phyloP scores from a whole-genome alignment of 345 rosid species.

The Raphanus sativus region DNA sequence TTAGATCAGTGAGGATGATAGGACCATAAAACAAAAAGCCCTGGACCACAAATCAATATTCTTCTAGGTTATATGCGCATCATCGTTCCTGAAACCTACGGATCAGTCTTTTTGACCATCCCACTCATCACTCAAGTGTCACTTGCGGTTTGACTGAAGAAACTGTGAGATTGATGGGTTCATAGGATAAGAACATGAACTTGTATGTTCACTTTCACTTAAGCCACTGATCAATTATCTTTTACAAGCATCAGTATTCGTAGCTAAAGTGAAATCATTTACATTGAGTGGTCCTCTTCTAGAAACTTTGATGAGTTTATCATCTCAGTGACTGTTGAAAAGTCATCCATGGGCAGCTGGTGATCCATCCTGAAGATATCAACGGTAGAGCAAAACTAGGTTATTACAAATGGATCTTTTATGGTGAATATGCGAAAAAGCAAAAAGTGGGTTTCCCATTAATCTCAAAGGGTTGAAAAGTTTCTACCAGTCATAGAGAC shows the following conservation, averaged over 20 bases:
- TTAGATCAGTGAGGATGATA: conserved; percentile 5
- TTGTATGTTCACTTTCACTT: background rate
- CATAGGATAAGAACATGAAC: background rate
- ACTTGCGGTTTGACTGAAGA: conserved; percentile 14
- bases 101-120: conserved; percentile 19
- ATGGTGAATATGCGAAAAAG: background rate
- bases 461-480: conserved; percentile 13
- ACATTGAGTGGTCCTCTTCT: conserved; percentile 22
- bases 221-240: background rate
- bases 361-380: background rate
- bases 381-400: background rate
- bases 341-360: background rate
- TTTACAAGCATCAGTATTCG: background rate
- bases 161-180: background rate
- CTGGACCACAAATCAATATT: conserved; percentile 3
- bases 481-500: conserved; percentile 13
- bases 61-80: background rate
- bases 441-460: background rate
- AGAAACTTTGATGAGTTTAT: background rate
- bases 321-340: conserved; percentile 4
- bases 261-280: background rate
- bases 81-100: conserved; percentile 2
- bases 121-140: conserved; percentile 16
- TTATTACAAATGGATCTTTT: background rate
- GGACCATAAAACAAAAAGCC: conserved; percentile 6